Evolutionary conservation across 805 yeast genomes (phyloP), one percentile per base, ranked within the genome.

Genomic region (Pichia rugopelliculosa): DNA sequence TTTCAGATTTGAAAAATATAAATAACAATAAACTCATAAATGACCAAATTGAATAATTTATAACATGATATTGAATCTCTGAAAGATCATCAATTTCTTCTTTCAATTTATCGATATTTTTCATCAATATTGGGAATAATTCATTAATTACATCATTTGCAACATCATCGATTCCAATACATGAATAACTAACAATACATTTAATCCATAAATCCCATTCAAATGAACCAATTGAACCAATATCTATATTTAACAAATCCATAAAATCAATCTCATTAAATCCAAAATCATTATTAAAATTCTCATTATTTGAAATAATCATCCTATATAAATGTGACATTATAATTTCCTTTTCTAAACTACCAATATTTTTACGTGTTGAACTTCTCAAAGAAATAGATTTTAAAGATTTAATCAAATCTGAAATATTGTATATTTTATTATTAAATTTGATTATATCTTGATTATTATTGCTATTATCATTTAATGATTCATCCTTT

Each of bases 121-220:
- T 36, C 22, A 59, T 25, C 30, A 67, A 50, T 11, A 57, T 30
- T 6, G 71, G 71, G 18, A 67, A 54, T 17, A 65, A 42, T 5
- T 36, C 55, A 21, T 59, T 61, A 25, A 67, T 53, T 8, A 61
- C 65, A 21, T 55, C 51, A 12, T 64, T 55, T 7, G 77, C 73
- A 49, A 74, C 73, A 46, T 76, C 80, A 45, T 77, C 81, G 11
- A 74, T 64, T 53, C 76, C 76, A 43, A 77, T 70, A n/a, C 69
- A 68, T 20, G 71, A 61, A 47, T 76, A 66, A 1, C 75, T 73
- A 26, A 70, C 61, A 15, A 67, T 49, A 12, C 74, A 67, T 48
- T 77, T 69, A 10, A 58, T 20, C 63, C 62, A 40, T 69, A 59
- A 55, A 74, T 60, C 36, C 58, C 62, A 15, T 56, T 71, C 33